Evolutionary conservation across 768 basidiomycete genomes (phyloP).

Genomic region (Russula lepida): DNA sequence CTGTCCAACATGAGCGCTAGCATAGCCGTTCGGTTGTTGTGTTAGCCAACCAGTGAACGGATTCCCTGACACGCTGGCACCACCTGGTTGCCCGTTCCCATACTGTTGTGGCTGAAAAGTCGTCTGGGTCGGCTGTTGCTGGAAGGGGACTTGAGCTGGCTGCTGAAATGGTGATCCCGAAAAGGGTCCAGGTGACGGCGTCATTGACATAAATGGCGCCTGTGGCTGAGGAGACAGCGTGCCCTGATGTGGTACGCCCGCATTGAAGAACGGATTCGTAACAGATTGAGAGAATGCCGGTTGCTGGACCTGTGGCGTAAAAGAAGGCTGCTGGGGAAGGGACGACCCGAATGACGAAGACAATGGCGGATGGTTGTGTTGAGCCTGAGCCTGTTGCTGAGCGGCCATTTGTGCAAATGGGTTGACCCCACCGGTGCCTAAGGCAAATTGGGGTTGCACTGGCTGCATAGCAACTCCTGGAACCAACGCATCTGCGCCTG

Average conservation of each 20-base stretch:
- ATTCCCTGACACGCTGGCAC: slow-evolving; percentile 5
- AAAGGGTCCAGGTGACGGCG: slow-evolving; percentile 16
- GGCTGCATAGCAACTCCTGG: neutral
- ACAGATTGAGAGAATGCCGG: slow-evolving; percentile 4
- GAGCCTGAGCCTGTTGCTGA: slow-evolving; percentile 22
- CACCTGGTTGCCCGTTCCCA: slow-evolving; percentile 12
- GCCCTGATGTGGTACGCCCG: slow-evolving; percentile 27
- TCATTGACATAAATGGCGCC: slow-evolving; percentile 17
- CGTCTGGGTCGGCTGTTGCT: slow-evolving; percentile 6
- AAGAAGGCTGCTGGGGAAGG: slow-evolving; percentile 24
- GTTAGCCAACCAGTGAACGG: slow-evolving; percentile 26
- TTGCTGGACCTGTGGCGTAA: slow-evolving; percentile 20
- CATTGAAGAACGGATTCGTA: slow-evolving; percentile 20
- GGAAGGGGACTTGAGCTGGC: slow-evolving; percentile 16
- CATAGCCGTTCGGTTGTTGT: slow-evolving; percentile 14
- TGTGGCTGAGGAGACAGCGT: slow-evolving; percentile 26
- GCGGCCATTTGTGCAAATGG: slow-evolving; percentile 17
- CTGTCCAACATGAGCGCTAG: slow-evolving; percentile 15
- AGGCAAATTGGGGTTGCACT: neutral
- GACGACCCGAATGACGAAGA: slow-evolving; percentile 20
- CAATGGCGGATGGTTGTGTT: slow-evolving; percentile 17
- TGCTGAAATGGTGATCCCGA: slow-evolving; percentile 20
- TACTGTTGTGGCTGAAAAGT: slow-evolving; percentile 9
- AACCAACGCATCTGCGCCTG: slow-evolving; percentile 18
- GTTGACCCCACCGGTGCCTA: neutral